Evolutionary conservation across 345 rosid species (phyloP).

Genomic region (Luvunga scandens): DNA sequence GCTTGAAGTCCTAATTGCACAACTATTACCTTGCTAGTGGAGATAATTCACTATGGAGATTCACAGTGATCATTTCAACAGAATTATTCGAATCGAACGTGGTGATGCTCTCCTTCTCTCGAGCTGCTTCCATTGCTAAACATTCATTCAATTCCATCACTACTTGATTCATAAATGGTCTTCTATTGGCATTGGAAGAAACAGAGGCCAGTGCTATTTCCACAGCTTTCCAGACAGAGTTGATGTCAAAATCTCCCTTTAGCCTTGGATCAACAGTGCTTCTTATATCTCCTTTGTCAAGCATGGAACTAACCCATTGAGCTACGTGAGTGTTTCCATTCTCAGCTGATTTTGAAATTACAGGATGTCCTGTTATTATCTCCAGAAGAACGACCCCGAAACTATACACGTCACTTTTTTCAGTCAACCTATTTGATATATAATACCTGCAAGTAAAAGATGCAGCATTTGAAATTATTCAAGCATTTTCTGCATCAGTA

Average conservation of each 20-base stretch:
- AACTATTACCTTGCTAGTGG: background rate
- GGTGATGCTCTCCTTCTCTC: background rate
- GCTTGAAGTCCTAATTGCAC: no score
- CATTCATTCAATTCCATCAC: constrained; percentile 34
- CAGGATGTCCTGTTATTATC: constrained; percentile 34
- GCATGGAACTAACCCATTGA: constrained; percentile 34
- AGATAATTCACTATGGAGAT: background rate
- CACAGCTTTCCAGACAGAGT: constrained; percentile 41
- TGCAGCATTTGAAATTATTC: background rate
- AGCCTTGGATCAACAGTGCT: constrained; percentile 42
- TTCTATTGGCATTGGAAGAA: constrained; percentile 22
- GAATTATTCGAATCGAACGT: background rate
- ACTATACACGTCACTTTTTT: constrained; percentile 47
- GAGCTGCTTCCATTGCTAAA: constrained; percentile 5
- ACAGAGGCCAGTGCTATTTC: constrained; percentile 48
- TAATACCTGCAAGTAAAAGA: constrained; percentile 21
- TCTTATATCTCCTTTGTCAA: constrained; percentile 40
- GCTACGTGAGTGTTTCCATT: constrained; percentile 22
- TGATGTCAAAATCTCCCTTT: constrained; percentile 27
- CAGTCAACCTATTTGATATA: constrained; percentile 30
- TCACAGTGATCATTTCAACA: background rate
- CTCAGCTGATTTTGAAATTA: constrained; percentile 11
- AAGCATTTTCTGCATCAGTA: background rate
- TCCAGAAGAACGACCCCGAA: constrained; percentile 46
- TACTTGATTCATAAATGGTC: constrained; percentile 39